Conservation (phyloP, 805 yeast genomes). For the Candida manassasensis region DNA sequence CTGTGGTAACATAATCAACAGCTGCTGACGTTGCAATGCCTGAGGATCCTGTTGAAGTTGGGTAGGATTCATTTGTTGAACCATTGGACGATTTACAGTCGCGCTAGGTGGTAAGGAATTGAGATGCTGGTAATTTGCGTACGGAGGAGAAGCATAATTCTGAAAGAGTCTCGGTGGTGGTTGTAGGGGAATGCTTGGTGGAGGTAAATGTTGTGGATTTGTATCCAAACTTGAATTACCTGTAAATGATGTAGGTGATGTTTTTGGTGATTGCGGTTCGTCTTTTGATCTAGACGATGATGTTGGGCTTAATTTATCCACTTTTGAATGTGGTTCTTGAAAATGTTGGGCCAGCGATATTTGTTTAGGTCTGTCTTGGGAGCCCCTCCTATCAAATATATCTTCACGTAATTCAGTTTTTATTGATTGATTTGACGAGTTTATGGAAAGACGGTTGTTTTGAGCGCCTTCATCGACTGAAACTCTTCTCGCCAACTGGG, state of each 20-base stretch:
- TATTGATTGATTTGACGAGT: neutral
- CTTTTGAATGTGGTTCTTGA: neutral
- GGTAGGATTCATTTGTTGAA: neutral
- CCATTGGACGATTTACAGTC: slow-evolving; percentile 3
- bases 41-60: slow-evolving; percentile 3
- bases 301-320: slow-evolving; percentile 14
- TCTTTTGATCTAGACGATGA: slow-evolving; percentile 26
- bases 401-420: slow-evolving; percentile 32
- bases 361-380: slow-evolving; percentile 7
- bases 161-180: slow-evolving; percentile 12
- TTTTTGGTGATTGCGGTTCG: slow-evolving; percentile 38
- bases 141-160: slow-evolving; percentile 12
- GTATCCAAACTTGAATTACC: neutral
- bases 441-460: neutral
- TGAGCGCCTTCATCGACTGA: slow-evolving; percentile 8
- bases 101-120: slow-evolving; percentile 6
- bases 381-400: slow-evolving; percentile 25
- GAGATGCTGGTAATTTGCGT: slow-evolving; percentile 8
- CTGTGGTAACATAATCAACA: neutral
- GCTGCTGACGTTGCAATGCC: slow-evolving; percentile 3
- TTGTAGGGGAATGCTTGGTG: slow-evolving; percentile 4
- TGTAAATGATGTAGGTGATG: slow-evolving; percentile 24
- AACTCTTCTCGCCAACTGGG: slow-evolving; percentile 14
- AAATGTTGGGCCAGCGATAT: neutral
- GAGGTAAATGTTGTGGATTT: slow-evolving; percentile 5